Evolutionary conservation across 177 flowering plant species (phyloP).

Genomic region (Tripterygium wilfordii): DNA sequence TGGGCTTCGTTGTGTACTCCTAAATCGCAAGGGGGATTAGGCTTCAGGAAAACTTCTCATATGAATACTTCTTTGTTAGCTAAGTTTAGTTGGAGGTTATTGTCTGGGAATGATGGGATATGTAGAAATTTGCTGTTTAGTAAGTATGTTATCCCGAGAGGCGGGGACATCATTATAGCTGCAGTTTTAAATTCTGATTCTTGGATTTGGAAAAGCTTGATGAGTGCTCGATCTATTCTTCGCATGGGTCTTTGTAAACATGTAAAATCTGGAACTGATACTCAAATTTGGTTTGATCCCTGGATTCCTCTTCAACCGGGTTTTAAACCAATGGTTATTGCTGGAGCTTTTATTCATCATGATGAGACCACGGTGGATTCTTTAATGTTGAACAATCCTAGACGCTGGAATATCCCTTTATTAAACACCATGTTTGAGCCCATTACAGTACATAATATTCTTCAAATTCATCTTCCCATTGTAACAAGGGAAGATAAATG

Average conservation of each 20-base stretch:
- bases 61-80: not conserved
- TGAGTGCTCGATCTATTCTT: not conserved
- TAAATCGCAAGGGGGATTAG: not conserved
- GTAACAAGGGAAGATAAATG: no score
- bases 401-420: no score
- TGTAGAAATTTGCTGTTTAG: not conserved
- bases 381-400: no score
- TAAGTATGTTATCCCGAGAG: not conserved
- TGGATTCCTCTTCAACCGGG: not conserved
- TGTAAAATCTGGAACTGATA: not conserved
- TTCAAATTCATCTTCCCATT: no score
- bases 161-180: no score
- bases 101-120: not conserved
- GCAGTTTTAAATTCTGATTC: no score
- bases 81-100: not conserved
- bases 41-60: not conserved
- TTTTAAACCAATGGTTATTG: not conserved
- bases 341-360: no score
- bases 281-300: not conserved
- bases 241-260: not conserved
- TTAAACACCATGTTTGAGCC: no score
- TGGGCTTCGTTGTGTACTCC: not conserved
- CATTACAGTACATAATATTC: no score
- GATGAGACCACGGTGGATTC: no score
- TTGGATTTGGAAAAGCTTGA: not conserved